A percentile compares a stretch with the other conserved stretches of the same genome.
These are phyloP conservation scores for Binderoboletus segoi DNA, from an alignment of 1,284 basidiomycete genomes.

Conservation along the genomic window DNA sequence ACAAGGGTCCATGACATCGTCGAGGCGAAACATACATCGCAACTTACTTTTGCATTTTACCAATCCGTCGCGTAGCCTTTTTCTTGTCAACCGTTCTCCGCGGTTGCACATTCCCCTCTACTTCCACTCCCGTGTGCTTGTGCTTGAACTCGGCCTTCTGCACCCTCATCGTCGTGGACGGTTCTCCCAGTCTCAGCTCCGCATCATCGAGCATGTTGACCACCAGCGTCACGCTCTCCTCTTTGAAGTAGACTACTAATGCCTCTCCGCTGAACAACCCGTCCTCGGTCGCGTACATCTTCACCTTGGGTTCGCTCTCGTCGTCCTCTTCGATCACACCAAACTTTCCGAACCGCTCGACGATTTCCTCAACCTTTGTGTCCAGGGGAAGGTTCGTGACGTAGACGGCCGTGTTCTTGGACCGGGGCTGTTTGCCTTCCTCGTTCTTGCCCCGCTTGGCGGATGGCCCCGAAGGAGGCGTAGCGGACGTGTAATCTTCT, in stretches of 20 bases:
- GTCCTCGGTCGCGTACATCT: constrained; percentile 89
- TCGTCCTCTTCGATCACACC: constrained; percentile 94
- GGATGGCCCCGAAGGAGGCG: constrained; percentile 50
- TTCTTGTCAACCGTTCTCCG: constrained; percentile 80
- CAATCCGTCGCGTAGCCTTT: constrained; percentile 76
- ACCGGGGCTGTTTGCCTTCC: constrained; percentile 52
- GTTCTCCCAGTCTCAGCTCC: constrained; percentile 83
- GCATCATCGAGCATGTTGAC: constrained; percentile 90
- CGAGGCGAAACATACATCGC: background rate
- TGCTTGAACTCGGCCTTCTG: constrained; percentile 83
- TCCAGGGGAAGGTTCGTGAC: constrained; percentile 85
- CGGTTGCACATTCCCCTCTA: constrained; percentile 43
- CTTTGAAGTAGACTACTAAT: constrained; percentile 96
- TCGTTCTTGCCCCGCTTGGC: constrained; percentile 67
- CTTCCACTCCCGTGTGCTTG: constrained; percentile 46
- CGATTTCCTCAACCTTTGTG: constrained; percentile 74
- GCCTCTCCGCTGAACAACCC: constrained; percentile 96
- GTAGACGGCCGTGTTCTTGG: constrained; percentile 93
- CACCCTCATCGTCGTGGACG: constrained; percentile 78
- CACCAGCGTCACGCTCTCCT: constrained; percentile 90
- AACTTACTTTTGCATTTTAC: constrained; percentile 86
- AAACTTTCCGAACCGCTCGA: constrained; percentile 84
- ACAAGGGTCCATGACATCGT: background rate
- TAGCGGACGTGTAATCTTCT: constrained; percentile 72
- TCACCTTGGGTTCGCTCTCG: constrained; percentile 84